phyloP scores from a whole-genome alignment of 1,284 basidiomycete genomes.

The Lentinula novae-zelandiae region DNA sequence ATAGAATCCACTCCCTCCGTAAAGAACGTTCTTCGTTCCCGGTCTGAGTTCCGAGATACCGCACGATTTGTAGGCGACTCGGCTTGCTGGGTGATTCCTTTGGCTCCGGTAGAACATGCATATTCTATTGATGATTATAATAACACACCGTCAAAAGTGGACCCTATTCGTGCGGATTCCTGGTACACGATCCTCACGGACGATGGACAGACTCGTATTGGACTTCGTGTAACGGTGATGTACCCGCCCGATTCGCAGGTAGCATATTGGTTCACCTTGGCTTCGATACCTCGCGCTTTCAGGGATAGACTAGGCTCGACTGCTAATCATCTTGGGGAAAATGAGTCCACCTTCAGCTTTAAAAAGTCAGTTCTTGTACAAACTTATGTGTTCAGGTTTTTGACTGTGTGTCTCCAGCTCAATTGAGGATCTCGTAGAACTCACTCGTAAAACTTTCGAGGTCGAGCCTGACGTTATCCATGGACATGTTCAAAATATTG shows the following conservation, averaged over 20 bases:
- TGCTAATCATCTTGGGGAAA: not conserved
- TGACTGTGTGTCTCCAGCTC: not conserved
- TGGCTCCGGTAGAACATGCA: not conserved
- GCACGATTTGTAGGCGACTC: conserved; percentile 5
- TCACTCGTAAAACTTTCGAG: not conserved
- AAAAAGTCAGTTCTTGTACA: not conserved
- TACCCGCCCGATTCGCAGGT: not conserved
- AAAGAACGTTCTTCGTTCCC: not conserved
- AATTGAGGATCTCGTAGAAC: not conserved
- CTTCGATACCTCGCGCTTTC: not conserved
- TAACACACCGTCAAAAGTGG: not conserved
- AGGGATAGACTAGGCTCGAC: not conserved
- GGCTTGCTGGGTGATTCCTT: conserved; percentile 6
- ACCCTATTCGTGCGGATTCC: conserved; percentile 1
- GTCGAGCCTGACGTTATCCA: not conserved
- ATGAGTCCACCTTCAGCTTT: not conserved
- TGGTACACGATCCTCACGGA: conserved; percentile 4
- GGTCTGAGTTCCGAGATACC: conserved; percentile 5
- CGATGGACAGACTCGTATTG: not conserved
- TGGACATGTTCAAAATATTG: not conserved
- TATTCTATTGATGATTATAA: not conserved
- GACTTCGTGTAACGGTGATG: not conserved
- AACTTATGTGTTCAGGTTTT: not conserved
- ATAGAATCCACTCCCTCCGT: not conserved
- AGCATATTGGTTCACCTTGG: not conserved